phyloP scores from a whole-genome alignment of 257 asterid genomes.

The Penstemon barbatus region DNA sequence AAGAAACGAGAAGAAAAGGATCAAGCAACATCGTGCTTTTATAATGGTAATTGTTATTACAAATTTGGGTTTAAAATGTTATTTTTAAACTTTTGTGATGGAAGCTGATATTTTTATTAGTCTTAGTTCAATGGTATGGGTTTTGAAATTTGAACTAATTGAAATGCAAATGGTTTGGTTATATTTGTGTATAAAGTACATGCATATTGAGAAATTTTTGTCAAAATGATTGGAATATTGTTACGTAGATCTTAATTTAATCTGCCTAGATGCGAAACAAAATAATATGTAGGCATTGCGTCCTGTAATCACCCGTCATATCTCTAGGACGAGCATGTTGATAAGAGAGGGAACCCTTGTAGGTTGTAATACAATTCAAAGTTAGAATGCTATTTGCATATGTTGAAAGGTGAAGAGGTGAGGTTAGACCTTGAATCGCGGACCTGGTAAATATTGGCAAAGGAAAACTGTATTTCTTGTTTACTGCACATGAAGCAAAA shows the following conservation, averaged over 20 bases:
- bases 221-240: neutral
- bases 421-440: neutral
- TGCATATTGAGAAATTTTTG: neutral
- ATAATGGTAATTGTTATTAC: constrained; percentile 47
- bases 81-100: neutral
- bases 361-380: neutral
- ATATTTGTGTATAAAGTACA: neutral
- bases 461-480: neutral
- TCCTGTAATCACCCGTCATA: neutral
- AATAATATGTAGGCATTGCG: constrained; percentile 4
- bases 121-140: neutral
- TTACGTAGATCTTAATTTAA: neutral
- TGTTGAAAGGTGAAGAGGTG: neutral
- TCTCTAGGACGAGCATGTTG: constrained; percentile 12
- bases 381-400: neutral
- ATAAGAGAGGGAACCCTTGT: neutral
- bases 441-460: neutral
- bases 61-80: constrained; percentile 19
- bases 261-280: neutral
- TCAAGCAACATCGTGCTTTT: constrained; percentile 58
- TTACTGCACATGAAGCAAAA: neutral
- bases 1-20: constrained; percentile 83
- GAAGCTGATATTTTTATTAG: neutral
- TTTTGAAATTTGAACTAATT: neutral
- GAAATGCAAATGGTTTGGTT: neutral